These are phyloP conservation scores for Termitomyces sp. DNA, from an alignment of 1,284 basidiomycete genomes.

Conservation along the genomic window DNA sequence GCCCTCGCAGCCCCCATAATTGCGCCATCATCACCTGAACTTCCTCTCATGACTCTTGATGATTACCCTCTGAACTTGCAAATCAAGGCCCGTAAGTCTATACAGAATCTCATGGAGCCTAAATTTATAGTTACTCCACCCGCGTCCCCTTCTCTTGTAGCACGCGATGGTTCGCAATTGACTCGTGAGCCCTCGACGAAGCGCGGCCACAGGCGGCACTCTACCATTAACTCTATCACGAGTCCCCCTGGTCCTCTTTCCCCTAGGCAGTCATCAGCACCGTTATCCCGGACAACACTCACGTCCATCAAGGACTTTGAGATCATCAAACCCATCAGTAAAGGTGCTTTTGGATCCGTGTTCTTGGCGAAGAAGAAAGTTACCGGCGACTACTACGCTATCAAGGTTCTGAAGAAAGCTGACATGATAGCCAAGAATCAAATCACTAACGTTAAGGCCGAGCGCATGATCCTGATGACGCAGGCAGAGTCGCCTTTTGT, in stretches of 20 bases:
- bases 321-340: constrained; percentile 98
- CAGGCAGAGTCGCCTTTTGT: constrained; percentile 99
- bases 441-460: constrained; percentile 99
- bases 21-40: constrained; percentile 58
- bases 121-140: constrained; percentile 68
- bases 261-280: constrained; percentile 80
- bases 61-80: constrained; percentile 23
- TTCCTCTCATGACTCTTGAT: constrained; percentile 23
- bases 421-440: constrained; percentile 99
- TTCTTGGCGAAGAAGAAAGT: constrained; percentile 97
- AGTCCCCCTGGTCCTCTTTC: constrained; percentile 74
- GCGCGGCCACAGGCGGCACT: constrained; percentile 64
- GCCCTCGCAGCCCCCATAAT: constrained; percentile 77
- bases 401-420: constrained; percentile 98
- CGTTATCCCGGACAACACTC: constrained; percentile 74
- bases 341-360: constrained; percentile 97
- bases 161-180: constrained; percentile 46
- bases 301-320: constrained; percentile 99
- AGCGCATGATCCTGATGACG: constrained; percentile 99
- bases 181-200: constrained; percentile 42
- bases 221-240: constrained; percentile 62
- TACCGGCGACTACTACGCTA: constrained; percentile 98
- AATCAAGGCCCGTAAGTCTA: constrained; percentile 57
- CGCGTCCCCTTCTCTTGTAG: constrained; percentile 61
- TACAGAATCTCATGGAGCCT: constrained; percentile 63